Conservation (phyloP, 2,329 filamentous ascomycete genomes). For the Aspergillus pseudonomiae region DNA sequence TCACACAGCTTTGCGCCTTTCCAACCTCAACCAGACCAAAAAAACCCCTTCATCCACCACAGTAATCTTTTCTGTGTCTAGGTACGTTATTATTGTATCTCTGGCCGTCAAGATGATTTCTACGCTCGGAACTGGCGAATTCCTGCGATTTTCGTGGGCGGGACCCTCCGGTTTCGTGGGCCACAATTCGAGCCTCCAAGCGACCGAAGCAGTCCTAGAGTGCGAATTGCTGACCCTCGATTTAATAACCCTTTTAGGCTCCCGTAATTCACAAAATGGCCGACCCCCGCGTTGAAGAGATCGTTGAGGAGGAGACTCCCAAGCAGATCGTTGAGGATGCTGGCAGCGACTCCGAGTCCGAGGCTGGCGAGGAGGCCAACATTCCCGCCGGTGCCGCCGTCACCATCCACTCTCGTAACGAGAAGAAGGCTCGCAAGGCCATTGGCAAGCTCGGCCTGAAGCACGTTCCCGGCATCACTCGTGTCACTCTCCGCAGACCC, state of each 20-base stretch:
- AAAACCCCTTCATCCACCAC: slow-evolving; percentile 41
- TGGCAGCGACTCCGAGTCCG: slow-evolving; percentile 54
- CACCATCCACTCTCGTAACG: slow-evolving; percentile 96
- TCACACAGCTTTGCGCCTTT: slow-evolving; percentile 44
- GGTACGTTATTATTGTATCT: slow-evolving; percentile 36
- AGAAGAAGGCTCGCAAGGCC: slow-evolving; percentile 99
- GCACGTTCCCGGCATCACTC: slow-evolving; percentile 95
- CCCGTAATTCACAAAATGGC: slow-evolving; percentile 68
- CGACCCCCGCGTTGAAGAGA: slow-evolving; percentile 96
- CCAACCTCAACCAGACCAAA: slow-evolving; percentile 40
- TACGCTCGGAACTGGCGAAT: slow-evolving; percentile 27
- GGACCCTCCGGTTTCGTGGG: slow-evolving; percentile 24
- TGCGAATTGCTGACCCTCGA: slow-evolving; percentile 24
- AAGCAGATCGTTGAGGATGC: slow-evolving; percentile 80
- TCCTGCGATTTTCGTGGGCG: slow-evolving; percentile 23
- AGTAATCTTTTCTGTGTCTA: slow-evolving; percentile 35
- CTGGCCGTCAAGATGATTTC: slow-evolving; percentile 22
- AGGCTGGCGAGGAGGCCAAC: slow-evolving; percentile 59
- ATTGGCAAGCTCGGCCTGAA: slow-evolving; percentile 98
- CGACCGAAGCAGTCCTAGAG: slow-evolving; percentile 15
- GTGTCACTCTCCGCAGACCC: slow-evolving; percentile 94
- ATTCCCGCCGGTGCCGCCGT: slow-evolving; percentile 84
- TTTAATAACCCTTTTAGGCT: slow-evolving; percentile 25
- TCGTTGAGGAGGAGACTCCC: slow-evolving; percentile 83
- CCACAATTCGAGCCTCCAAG: slow-evolving; percentile 20